phyloP scores from a whole-genome alignment of 2,329 filamentous ascomycete species.

The Penicillium sp. region DNA sequence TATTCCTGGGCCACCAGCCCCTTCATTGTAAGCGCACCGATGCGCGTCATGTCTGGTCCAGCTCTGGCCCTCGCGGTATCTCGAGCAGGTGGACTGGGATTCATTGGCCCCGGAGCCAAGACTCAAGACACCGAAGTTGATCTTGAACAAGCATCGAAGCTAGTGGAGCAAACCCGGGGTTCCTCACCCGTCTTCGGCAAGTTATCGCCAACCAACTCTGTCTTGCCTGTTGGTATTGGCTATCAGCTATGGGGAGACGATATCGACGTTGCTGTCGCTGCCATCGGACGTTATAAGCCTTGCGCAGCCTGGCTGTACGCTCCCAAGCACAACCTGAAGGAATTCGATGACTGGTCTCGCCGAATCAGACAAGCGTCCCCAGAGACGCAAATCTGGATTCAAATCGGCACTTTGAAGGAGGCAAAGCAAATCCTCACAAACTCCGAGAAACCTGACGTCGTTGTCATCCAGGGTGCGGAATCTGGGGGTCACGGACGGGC shows the following conservation, averaged over 20 bases:
- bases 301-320: conserved; percentile 54
- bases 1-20: conserved; percentile 68
- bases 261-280: conserved; percentile 37
- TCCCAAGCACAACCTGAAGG: conserved; percentile 39
- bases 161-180: conserved; percentile 29
- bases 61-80: conserved; percentile 67
- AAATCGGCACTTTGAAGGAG: conserved; percentile 60
- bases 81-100: conserved; percentile 59
- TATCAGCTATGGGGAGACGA: conserved; percentile 51
- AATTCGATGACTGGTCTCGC: conserved; percentile 54
- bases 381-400: conserved; percentile 60
- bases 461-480: conserved; percentile 62
- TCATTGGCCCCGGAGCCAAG: conserved; percentile 64
- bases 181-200: conserved; percentile 12
- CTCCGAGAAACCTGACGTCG: conserved; percentile 54
- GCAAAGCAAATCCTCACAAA: conserved; percentile 50
- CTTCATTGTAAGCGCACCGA: conserved; percentile 69
- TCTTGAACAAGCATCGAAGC: conserved; percentile 39
- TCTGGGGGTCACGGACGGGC: conserved; percentile 61
- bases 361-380: conserved; percentile 51
- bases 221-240: conserved; percentile 50
- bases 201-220: conserved; percentile 16
- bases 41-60: conserved; percentile 68
- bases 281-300: conserved; percentile 44
- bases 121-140: conserved; percentile 39